Evolutionary conservation across 768 basidiomycete genomes (phyloP), one percentile per base, ranked within the genome.

Genomic region (Sarcodon aspratus): DNA sequence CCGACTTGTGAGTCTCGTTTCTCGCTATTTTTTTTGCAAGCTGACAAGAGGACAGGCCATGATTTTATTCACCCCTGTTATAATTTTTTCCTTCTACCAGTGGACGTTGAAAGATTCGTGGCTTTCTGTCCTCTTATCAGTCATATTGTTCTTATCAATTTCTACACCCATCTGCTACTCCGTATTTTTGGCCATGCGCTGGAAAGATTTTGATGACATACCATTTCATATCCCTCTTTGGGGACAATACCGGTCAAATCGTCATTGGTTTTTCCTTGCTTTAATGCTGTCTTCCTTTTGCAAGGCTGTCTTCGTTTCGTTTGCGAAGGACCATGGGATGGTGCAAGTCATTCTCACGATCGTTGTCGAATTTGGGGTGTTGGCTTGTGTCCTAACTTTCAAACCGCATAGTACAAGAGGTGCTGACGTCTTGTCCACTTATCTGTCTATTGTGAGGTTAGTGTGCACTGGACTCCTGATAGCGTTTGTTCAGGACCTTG

Each of bases 21-120:
- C 21, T 27, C 21, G 21, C 3, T 27, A 27, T 27, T 27, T 27
- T 27, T 27, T 27, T 27, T 27, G 21, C 21, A 27, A 27, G 21
- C 21, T 13, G 40, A 27, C 37, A 18, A 38, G 17, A 42, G 27
- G 13, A 13, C 40, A 42, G 40, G 27, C 71, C 12, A 63, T 92
- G n/a, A 63, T 88, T 42, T 65, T 72, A 21, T 69, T 80, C 54
- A 68, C 78, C 45, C 94, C 94, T 8, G 67, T 91, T 50, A 64
- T 80, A 52, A 76, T 85, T 52, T 89, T 96, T 55, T 70, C 78
- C 7, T 76, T 96, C 59, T 92, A 84, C 63, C 93, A 97, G 63
- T 97, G 93, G 89, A 88, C 86, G 0, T 69, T 93, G 53, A 68
- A 77, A 50, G 92, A 97, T 64, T 93, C 92, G 0, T 91, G 89